Conservation (phyloP, 371 early-diverging fungal species). For the Rhizopus delemar region DNA sequence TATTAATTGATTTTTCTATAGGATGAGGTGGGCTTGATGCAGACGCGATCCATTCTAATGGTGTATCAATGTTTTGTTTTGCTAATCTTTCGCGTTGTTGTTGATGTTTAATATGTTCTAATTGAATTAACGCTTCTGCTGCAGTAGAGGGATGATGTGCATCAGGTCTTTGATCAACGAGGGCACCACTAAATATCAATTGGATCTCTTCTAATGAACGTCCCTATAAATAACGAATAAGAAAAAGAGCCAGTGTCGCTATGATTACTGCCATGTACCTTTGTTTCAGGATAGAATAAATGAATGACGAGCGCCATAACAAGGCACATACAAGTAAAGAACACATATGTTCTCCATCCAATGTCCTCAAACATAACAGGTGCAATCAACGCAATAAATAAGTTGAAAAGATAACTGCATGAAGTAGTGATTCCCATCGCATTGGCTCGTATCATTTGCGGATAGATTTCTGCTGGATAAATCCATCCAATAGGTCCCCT, state of each 20-base stretch:
- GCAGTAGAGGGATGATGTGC: conserved; percentile 56
- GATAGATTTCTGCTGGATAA: conserved; percentile 70
- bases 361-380: conserved; percentile 62
- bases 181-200: conserved; percentile 51
- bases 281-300: conserved; percentile 80
- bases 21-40: neutral
- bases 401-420: conserved; percentile 83
- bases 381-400: conserved; percentile 57
- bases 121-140: conserved; percentile 38
- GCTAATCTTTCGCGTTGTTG: conserved; percentile 16
- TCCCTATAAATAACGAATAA: conserved; percentile 17
- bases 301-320: conserved; percentile 60
- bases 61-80: conserved; percentile 5
- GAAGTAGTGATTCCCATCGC: conserved; percentile 82
- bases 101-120: conserved; percentile 28
- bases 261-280: conserved; percentile 19
- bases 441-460: conserved; percentile 69
- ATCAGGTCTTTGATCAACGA: conserved; percentile 42
- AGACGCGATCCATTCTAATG: conserved; percentile 6
- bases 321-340: conserved; percentile 62
- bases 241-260: neutral
- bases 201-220: conserved; percentile 50
- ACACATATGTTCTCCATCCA: conserved; percentile 60
- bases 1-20: neutral
- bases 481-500: conserved; percentile 90